Base-by-base conservation (phyloP, 495 filamentous ascomycete species). In the Penicillium cosmopolitanum region DNA sequence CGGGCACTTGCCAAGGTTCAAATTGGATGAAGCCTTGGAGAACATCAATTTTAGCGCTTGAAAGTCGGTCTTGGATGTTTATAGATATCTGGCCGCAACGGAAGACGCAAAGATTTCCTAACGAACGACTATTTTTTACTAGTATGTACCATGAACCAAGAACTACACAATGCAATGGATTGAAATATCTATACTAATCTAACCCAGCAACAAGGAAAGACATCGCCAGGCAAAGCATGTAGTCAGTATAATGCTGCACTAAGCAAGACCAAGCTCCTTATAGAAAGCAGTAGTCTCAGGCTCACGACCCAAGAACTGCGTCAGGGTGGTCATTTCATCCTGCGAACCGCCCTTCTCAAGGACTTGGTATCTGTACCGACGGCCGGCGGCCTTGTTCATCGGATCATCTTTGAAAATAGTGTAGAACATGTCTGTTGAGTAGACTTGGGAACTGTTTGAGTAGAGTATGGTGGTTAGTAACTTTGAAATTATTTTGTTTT, bases 351-450 rank as follows among this genome's bases (percentile, higher is more conserved):
- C 81, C 68, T 79, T 80, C 70, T 84, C 81, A 3, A 84, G 68
- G 18, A 84, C 81, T 53, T 71, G 71, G 60, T 80, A 74, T 34
- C 81, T 70, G 68, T 84, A 84, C 19, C 81, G 70, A 25, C 81
- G 73, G 12, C 81, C 81, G 50, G 76, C 72, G 5, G 55, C 65
- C 18, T 69, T 68, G 61, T 84, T 74, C 81, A 84, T 84, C n/a
- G 81, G 81, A 42, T 82, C 68, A 9, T 70, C 67, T 57, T 79
- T 78, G 66, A 84, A 84, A 34, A 82, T 74, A 5, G 79, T 74
- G 66, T 82, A 78, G 73, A 84, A 84, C 79, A 84, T 83, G 57
- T 84, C 81, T 19, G 79, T 80, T 56, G 79, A 82, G 67, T 84
- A 84, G n/a, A 84, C 81, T 69, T 83, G 81, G 31, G 79, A 82